Conservation (phyloP, 2,329 filamentous ascomycete genomes). For the Cryoendolithus antarcticus region DNA sequence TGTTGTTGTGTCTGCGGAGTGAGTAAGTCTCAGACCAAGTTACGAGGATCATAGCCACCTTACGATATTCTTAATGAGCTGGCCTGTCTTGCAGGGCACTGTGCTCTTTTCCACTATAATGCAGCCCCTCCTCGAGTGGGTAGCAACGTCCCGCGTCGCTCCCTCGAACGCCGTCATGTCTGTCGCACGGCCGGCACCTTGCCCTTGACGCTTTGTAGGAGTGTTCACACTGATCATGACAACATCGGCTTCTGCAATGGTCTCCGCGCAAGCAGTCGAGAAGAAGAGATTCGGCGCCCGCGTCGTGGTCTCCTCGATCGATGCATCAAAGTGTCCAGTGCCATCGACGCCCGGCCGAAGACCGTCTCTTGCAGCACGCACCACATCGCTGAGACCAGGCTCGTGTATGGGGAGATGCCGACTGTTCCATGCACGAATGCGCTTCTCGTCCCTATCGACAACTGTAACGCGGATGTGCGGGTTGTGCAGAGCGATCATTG, state of each 20-base stretch:
- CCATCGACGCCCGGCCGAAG: constrained; percentile 26
- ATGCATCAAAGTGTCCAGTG: constrained; percentile 10
- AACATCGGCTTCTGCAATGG: constrained; percentile 56
- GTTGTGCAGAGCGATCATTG: constrained; percentile 61
- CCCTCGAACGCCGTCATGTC: constrained; percentile 61
- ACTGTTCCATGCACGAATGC: constrained; percentile 63
- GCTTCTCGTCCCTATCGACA: constrained; percentile 53
- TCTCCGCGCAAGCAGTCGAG: constrained; percentile 50
- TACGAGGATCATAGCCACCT: constrained; percentile 12
- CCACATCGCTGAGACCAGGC: constrained; percentile 54
- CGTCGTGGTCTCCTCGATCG: neutral
- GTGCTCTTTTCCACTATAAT: constrained; percentile 75
- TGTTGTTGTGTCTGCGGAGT: constrained; percentile 28
- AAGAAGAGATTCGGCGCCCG: constrained; percentile 59
- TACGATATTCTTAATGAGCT: constrained; percentile 55
- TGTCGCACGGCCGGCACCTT: constrained; percentile 57
- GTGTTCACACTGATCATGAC: constrained; percentile 70
- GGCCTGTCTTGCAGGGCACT: constrained; percentile 61
- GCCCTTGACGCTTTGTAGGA: constrained; percentile 58
- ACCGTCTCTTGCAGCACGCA: constrained; percentile 46
- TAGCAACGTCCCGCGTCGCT: constrained; percentile 53
- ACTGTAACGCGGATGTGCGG: constrained; percentile 58
- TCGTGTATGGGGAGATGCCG: constrained; percentile 64
- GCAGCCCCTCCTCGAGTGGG: constrained; percentile 49
- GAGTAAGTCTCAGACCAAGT: neutral